phyloP scores from a whole-genome alignment of 2,329 filamentous ascomycete genomes.

The Xylariales sp. region DNA sequence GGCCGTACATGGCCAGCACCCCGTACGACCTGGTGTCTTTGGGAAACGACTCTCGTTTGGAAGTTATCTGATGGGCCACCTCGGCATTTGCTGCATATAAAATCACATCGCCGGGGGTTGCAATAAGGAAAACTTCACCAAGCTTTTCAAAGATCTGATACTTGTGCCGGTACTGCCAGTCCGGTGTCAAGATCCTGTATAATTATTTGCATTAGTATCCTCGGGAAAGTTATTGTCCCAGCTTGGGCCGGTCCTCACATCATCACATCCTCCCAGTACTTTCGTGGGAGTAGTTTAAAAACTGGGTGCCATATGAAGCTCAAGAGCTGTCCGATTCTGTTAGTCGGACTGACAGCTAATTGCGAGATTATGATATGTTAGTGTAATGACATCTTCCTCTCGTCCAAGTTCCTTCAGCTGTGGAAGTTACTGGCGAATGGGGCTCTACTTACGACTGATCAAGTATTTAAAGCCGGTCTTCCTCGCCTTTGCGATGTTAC shows the following conservation, averaged over 20 bases:
- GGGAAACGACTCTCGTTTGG: conserved; percentile 65
- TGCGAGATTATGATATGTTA: no score
- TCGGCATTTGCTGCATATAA: conserved; percentile 61
- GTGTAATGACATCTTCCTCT: neutral
- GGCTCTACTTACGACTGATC: conserved; percentile 42
- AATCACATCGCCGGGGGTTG: conserved; percentile 49
- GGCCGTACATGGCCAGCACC: conserved; percentile 61
- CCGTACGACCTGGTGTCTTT: conserved; percentile 60
- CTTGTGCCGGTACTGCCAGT: conserved; percentile 55
- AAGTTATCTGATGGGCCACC: conserved; percentile 60
- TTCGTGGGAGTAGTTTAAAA: conserved; percentile 48
- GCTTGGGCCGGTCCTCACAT: conserved; percentile 39
- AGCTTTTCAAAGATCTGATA: conserved; percentile 54
- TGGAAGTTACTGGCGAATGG: no score
- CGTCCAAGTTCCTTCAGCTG: no score
- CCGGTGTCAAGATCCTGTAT: conserved; percentile 39
- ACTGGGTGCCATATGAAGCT: conserved; percentile 50
- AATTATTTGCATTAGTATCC: no score
- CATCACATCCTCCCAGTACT: conserved; percentile 54
- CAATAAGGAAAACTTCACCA: conserved; percentile 62
- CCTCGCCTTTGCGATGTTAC: conserved; percentile 46
- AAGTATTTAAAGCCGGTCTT: conserved; percentile 48
- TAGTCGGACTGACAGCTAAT: conserved; percentile 45
- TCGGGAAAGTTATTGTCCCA: neutral
- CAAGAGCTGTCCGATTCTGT: conserved; percentile 51